phyloP scores from a whole-genome alignment of 106 monocot genomes.

The Gastrodia elata region DNA sequence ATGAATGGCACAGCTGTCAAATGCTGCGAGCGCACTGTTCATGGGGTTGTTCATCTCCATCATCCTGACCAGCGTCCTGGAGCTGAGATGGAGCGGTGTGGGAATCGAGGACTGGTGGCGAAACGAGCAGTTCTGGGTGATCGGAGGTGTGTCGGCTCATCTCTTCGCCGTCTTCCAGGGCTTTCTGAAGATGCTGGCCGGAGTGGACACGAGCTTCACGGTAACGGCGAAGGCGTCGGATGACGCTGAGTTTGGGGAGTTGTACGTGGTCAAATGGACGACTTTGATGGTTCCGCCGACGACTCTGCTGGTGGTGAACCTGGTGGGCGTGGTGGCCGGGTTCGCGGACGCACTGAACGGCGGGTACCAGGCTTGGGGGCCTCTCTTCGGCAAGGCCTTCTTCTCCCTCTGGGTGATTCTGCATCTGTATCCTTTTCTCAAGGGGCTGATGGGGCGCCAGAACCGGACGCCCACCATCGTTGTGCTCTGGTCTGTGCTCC shows the following conservation, averaged over 20 bases:
- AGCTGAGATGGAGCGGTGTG: slow-evolving; percentile 91
- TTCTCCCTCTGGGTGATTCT: slow-evolving; percentile 91
- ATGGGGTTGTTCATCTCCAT: slow-evolving; percentile 90
- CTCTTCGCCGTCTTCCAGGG: slow-evolving; percentile 97
- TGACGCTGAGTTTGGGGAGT: slow-evolving; percentile 63
- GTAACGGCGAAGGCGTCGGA: slow-evolving; percentile 87
- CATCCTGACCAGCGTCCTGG: slow-evolving; percentile 79
- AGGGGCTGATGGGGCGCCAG: slow-evolving; percentile 92
- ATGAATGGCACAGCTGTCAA: slow-evolving; percentile 49
- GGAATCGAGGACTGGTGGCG: slow-evolving; percentile 95
- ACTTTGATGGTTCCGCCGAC: slow-evolving; percentile 82
- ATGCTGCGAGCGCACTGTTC: slow-evolving; percentile 72
- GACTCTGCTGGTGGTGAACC: slow-evolving; percentile 64
- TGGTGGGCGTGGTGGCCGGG: slow-evolving; percentile 83
- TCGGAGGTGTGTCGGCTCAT: slow-evolving; percentile 92
- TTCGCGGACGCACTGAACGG: slow-evolving; percentile 88
- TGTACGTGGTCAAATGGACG: slow-evolving; percentile 87
- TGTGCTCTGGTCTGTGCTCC: slow-evolving; percentile 81
- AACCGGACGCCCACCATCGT: slow-evolving; percentile 92
- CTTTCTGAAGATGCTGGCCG: slow-evolving; percentile 77
- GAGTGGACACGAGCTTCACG: slow-evolving; percentile 92
- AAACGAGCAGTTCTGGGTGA: slow-evolving; percentile 98
- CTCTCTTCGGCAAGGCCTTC: slow-evolving; percentile 87
- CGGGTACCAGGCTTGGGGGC: slow-evolving; percentile 93
- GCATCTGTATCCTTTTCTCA: slow-evolving; percentile 95